These are phyloP conservation scores for Sporodiniella umbellata DNA, from an alignment of 371 early-diverging fungal genomes.

Conservation along the genomic window DNA sequence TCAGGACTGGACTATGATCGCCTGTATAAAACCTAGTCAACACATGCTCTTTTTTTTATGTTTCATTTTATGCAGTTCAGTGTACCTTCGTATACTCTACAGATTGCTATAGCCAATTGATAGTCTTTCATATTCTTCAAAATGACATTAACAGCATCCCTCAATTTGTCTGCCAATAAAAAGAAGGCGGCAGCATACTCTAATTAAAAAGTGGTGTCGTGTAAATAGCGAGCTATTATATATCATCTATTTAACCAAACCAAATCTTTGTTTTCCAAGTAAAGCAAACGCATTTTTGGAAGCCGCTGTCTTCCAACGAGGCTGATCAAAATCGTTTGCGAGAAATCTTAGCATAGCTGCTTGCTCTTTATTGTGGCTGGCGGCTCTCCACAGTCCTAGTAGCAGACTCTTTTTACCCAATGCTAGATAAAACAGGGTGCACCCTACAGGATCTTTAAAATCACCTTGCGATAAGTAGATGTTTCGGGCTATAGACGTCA, in stretches of 20 bases:
- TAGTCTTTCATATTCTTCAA: conserved; percentile 86
- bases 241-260: conserved; percentile 54
- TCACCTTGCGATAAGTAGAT: conserved; percentile 77
- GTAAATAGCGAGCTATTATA: too few relatives aligned
- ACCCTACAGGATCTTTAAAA: conserved; percentile 76
- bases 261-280: conserved; percentile 91
- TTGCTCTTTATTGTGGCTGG: conserved; percentile 82
- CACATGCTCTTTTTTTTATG: too few relatives aligned
- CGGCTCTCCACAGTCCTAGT: conserved; percentile 87
- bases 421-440: conserved; percentile 84
- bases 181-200: conserved; percentile 96
- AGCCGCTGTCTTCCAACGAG: conserved; percentile 90
- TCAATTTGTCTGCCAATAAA: conserved; percentile 78
- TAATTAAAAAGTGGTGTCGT: too few relatives aligned
- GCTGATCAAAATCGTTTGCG: conserved; percentile 83
- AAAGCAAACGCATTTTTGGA: conserved; percentile 96
- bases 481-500: conserved; percentile 85
- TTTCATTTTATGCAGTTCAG: too few relatives aligned
- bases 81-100: conserved; percentile 83
- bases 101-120: conserved; percentile 88
- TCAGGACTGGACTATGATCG: conserved; percentile 60
- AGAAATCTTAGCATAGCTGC: conserved; percentile 84
- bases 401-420: conserved; percentile 83
- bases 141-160: conserved; percentile 91
- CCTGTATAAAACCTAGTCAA: conserved; percentile 33